phyloP scores from a whole-genome alignment of 2,329 filamentous ascomycete species.

The Alternaria sp. region DNA sequence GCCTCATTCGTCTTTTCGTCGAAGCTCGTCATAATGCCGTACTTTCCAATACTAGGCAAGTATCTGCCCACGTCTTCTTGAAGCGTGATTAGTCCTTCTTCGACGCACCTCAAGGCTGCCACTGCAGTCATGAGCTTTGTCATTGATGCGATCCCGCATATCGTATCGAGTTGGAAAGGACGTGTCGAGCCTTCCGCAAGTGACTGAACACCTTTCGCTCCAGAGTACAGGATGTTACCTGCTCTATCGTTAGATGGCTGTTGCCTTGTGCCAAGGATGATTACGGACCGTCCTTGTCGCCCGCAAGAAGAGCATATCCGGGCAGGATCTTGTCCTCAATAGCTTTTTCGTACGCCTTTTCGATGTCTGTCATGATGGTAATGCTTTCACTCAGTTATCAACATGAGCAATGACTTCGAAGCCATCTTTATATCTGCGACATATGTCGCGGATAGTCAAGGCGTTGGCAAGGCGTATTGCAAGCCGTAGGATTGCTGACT shows the following conservation, averaged over 20 bases:
- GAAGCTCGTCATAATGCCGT: conserved; percentile 34
- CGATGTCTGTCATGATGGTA: not conserved
- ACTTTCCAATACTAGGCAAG: conserved; percentile 42
- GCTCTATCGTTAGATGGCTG: not conserved
- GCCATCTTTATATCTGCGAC: not conserved
- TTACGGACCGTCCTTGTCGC: conserved; percentile 4
- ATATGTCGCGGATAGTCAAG: not conserved
- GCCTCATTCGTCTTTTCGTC: conserved; percentile 21
- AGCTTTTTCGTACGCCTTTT: conserved; percentile 3
- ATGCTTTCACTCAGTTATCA: too few relatives aligned
- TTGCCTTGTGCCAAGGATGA: not conserved
- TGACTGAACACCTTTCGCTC: conserved; percentile 2
- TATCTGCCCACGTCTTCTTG: conserved; percentile 23
- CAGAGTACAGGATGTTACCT: conserved; percentile 11
- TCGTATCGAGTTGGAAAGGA: conserved; percentile 15
- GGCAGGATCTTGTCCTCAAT: not conserved
- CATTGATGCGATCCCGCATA: conserved; percentile 55
- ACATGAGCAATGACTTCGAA: too few relatives aligned
- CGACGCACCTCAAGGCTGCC: conserved; percentile 26
- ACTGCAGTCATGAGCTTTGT: conserved; percentile 41
- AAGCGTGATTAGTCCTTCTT: conserved; percentile 28
- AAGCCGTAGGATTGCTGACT: not conserved
- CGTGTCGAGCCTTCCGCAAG: conserved; percentile 1
- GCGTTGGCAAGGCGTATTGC: not conserved
- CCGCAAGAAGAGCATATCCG: conserved; percentile 12